A percentile compares a stretch with the other conserved stretches of the same genome.
phyloP scores from a whole-genome alignment of 257 asterid genomes.

The Striga asiatica region DNA sequence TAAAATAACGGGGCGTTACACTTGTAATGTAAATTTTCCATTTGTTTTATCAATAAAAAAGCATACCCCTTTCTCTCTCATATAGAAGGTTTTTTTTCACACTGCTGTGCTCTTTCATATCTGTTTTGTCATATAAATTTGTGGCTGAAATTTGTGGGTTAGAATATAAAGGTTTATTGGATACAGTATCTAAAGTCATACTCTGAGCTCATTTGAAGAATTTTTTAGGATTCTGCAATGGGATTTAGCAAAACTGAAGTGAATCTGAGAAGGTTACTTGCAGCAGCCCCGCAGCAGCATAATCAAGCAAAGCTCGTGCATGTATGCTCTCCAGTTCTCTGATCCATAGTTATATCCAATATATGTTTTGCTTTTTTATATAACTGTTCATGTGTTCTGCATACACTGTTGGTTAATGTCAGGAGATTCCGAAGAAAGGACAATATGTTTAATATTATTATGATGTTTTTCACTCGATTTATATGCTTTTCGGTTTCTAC shows the following conservation, averaged over 20 bases:
- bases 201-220: background rate
- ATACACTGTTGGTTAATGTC: constrained; percentile 8
- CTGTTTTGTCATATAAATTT: too few species aligned
- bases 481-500: constrained; percentile 11
- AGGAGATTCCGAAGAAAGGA: background rate
- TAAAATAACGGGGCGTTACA: too few species aligned
- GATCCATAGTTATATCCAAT: constrained; percentile 3
- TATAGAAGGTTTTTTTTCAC: too few species aligned
- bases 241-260: constrained; percentile 75
- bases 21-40: too few species aligned
- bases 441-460: background rate
- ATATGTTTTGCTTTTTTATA: background rate
- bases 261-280: constrained; percentile 73
- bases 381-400: background rate
- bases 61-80: too few species aligned
- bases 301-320: constrained; percentile 77
- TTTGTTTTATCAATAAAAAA: too few species aligned
- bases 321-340: constrained; percentile 38
- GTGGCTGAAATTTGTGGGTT: too few species aligned
- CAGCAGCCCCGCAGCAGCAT: constrained; percentile 72
- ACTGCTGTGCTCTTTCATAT: too few species aligned
- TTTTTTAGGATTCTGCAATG: constrained; percentile 31
- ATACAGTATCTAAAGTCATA: background rate
- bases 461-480: background rate
- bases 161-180: too few species aligned